These are phyloP conservation scores for Sclerotinia glacialis DNA, from an alignment of 2,329 filamentous ascomycete species.

Conservation along the genomic window DNA sequence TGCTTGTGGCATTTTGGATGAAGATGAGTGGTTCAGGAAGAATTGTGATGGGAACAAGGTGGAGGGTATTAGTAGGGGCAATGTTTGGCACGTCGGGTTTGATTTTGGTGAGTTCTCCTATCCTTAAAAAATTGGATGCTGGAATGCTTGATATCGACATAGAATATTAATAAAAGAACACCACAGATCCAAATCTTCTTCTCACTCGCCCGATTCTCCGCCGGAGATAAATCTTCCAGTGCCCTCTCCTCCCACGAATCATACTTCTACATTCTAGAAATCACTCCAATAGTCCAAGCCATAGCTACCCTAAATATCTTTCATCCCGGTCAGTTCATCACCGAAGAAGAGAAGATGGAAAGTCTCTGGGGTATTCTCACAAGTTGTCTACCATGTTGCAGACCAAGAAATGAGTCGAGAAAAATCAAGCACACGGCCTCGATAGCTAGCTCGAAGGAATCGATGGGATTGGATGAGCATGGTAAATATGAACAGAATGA, in stretches of 20 bases:
- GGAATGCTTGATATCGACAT: background rate
- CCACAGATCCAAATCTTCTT: background rate
- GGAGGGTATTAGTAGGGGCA: background rate
- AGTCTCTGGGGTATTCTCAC: background rate
- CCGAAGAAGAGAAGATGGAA: background rate
- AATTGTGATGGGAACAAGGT: background rate
- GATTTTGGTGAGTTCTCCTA: background rate
- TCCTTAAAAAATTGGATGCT: background rate
- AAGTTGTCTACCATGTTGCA: background rate
- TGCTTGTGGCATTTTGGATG: background rate
- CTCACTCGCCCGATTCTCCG: background rate
- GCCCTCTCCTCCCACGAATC: background rate
- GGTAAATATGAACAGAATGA: background rate
- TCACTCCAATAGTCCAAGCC: background rate
- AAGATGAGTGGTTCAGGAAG: background rate
- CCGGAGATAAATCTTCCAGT: background rate
- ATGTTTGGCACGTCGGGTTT: background rate
- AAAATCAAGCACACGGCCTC: background rate
- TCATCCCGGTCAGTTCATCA: background rate
- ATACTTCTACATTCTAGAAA: background rate
- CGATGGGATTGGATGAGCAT: background rate
- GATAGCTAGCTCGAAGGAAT: background rate
- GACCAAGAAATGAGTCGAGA: background rate
- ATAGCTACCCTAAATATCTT: background rate
- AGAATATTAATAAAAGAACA: background rate